Evolutionary conservation across 2,329 filamentous ascomycete genomes (phyloP).

Genomic region (Aspergillus sclerotialis): DNA sequence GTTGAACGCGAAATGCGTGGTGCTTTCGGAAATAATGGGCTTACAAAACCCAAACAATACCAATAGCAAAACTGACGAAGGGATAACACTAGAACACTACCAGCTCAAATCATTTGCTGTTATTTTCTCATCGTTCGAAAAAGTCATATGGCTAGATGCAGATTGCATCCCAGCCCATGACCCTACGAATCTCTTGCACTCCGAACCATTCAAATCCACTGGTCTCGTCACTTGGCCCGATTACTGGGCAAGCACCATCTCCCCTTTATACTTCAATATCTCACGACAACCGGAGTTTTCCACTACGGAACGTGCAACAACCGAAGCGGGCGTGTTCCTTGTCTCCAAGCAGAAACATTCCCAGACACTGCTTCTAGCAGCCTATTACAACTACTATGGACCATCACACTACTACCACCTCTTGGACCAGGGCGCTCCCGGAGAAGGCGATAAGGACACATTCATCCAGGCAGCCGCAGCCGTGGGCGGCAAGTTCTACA

Average conservation of each 20-base stretch:
- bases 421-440: conserved; percentile 22
- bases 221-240: conserved; percentile 55
- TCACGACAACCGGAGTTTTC: conserved; percentile 27
- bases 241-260: conserved; percentile 35
- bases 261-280: conserved; percentile 33
- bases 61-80: conserved; percentile 1
- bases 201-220: conserved; percentile 42
- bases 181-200: conserved; percentile 37
- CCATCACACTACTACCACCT: conserved; percentile 22
- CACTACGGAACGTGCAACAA: conserved; percentile 24
- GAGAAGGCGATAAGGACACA: conserved; percentile 23
- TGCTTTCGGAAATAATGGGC: conserved; percentile 31
- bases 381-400: conserved; percentile 28
- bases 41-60: conserved; percentile 34
- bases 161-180: conserved; percentile 45
- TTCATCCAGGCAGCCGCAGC: conserved; percentile 21
- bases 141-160: conserved; percentile 50
- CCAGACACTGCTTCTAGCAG: conserved; percentile 22
- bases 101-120: conserved; percentile 51
- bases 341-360: conserved; percentile 28
- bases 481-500: conserved; percentile 14
- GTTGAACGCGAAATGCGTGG: conserved; percentile 29
- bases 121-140: conserved; percentile 50
- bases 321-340: conserved; percentile 26
- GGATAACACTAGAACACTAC: conserved; percentile 31